Conservation (phyloP, 345 rosid genomes). For the Anacardium occidentale region DNA sequence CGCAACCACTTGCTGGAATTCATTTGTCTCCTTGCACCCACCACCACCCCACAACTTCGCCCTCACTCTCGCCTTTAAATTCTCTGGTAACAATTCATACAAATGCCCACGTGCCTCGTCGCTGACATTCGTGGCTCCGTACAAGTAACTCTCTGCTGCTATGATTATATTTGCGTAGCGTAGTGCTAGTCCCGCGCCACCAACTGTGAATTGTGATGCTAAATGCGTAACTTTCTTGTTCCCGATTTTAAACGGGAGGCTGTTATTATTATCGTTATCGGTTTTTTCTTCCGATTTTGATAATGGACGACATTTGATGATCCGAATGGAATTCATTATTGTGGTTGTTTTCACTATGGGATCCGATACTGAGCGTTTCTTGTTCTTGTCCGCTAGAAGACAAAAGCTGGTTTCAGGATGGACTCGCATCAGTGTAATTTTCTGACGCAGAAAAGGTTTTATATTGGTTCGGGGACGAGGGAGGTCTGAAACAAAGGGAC, state of each 20-base stretch:
- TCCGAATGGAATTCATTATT: not conserved
- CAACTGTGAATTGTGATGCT: constrained; percentile 35
- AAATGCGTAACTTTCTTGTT: constrained; percentile 11
- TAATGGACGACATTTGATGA: constrained; percentile 5
- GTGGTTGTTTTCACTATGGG: constrained; percentile 22
- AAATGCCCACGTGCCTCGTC: constrained; percentile 36
- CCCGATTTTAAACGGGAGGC: not conserved
- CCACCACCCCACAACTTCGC: constrained; percentile 32
- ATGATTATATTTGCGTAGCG: constrained; percentile 46
- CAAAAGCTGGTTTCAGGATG: constrained; percentile 26
- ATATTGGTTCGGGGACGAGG: constrained; percentile 12
- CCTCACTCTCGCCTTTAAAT: constrained; percentile 31
- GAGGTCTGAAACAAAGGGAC: constrained; percentile 27
- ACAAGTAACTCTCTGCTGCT: constrained; percentile 34
- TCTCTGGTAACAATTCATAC: constrained; percentile 42
- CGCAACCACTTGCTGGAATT: constrained; percentile 15
- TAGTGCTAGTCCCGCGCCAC: constrained; percentile 46
- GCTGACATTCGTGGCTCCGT: constrained; percentile 21
- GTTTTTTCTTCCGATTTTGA: not conserved
- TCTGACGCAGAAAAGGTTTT: not conserved
- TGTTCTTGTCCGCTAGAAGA: constrained; percentile 4
- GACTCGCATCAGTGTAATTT: constrained; percentile 11
- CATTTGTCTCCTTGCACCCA: not conserved
- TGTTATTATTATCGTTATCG: not conserved
- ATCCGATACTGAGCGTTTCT: constrained; percentile 24